These are phyloP conservation scores for Nigrograna mackinnonii DNA, from an alignment of 2,329 filamentous ascomycete genomes.

Conservation along the genomic window DNA sequence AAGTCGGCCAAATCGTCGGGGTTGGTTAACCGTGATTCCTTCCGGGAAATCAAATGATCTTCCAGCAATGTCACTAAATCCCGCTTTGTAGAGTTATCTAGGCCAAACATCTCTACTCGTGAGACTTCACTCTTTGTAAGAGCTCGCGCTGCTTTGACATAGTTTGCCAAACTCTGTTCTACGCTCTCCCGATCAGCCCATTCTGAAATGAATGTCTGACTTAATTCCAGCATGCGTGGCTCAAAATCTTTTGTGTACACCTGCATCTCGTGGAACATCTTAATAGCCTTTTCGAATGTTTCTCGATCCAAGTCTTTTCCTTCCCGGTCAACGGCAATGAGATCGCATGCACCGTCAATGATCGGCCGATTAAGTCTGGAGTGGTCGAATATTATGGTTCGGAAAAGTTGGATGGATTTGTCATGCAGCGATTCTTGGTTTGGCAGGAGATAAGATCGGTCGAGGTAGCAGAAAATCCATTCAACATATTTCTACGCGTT, in stretches of 20 bases:
- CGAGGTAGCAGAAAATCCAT: slow-evolving; percentile 91
- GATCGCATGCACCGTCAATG: slow-evolving; percentile 72
- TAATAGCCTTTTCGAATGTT: slow-evolving; percentile 72
- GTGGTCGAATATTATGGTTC: slow-evolving; percentile 62
- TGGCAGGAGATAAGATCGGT: slow-evolving; percentile 83
- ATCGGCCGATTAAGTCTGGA: slow-evolving; percentile 56
- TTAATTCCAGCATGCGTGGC: slow-evolving; percentile 69
- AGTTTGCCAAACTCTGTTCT: slow-evolving; percentile 68
- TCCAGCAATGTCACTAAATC: slow-evolving; percentile 76
- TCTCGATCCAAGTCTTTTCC: slow-evolving; percentile 61
- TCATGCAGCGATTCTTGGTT: slow-evolving; percentile 79
- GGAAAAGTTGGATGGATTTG: slow-evolving; percentile 77
- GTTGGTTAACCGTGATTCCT: slow-evolving; percentile 62
- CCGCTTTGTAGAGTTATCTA: slow-evolving; percentile 82
- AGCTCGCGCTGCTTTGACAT: slow-evolving; percentile 70
- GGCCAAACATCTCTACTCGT: slow-evolving; percentile 77
- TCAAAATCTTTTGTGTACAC: slow-evolving; percentile 84
- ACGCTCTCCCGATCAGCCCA: slow-evolving; percentile 71
- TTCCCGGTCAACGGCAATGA: slow-evolving; percentile 74
- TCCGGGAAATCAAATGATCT: slow-evolving; percentile 69
- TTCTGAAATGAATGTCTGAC: slow-evolving; percentile 67
- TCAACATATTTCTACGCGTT: slow-evolving; percentile 69
- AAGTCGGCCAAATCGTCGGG: slow-evolving; percentile 71
- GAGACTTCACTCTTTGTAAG: slow-evolving; percentile 74
- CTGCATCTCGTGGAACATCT: slow-evolving; percentile 82